Conservation (phyloP, 352 stramenopile species). For the Pythium aquatile region DNA sequence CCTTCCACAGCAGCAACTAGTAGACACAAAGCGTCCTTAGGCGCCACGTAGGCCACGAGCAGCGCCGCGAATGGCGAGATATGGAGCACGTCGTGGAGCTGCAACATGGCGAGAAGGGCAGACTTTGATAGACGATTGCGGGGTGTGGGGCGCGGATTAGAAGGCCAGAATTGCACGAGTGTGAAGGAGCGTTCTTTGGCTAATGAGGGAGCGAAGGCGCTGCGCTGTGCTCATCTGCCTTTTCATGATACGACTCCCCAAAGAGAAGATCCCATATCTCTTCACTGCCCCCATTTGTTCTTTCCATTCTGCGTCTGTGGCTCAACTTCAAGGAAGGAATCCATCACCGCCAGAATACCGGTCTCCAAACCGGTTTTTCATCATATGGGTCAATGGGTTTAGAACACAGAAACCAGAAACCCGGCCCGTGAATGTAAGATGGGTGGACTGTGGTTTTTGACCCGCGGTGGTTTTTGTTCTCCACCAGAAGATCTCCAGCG, state of each 20-base stretch:
- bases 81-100: slow-evolving; percentile 17
- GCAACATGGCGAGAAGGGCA: not conserved
- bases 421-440: not conserved
- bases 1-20: slow-evolving; percentile 10
- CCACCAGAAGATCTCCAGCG: slow-evolving; percentile 27
- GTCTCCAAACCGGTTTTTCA: not conserved
- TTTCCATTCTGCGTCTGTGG: not conserved
- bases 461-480: slow-evolving; percentile 19
- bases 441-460: slow-evolving; percentile 4
- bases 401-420: not conserved
- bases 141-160: no score
- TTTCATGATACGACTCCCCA: not conserved
- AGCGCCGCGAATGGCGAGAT: slow-evolving; percentile 8
- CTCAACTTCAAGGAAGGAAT: slow-evolving; percentile 2
- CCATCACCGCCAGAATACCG: not conserved
- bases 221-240: not conserved
- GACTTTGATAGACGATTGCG: not conserved
- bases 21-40: slow-evolving; percentile 5
- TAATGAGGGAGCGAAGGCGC: not conserved
- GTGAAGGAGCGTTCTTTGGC: not conserved
- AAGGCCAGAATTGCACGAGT: slow-evolving; percentile 1
- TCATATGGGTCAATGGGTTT: not conserved
- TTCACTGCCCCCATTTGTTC: not conserved
- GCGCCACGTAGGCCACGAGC: slow-evolving; percentile 6
- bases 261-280: not conserved